A percentile compares a stretch with the other conserved stretches of the same genome.
Evolutionary conservation across 179 eudicot species (phyloP).

Genomic region (Beta macrorhiza): DNA sequence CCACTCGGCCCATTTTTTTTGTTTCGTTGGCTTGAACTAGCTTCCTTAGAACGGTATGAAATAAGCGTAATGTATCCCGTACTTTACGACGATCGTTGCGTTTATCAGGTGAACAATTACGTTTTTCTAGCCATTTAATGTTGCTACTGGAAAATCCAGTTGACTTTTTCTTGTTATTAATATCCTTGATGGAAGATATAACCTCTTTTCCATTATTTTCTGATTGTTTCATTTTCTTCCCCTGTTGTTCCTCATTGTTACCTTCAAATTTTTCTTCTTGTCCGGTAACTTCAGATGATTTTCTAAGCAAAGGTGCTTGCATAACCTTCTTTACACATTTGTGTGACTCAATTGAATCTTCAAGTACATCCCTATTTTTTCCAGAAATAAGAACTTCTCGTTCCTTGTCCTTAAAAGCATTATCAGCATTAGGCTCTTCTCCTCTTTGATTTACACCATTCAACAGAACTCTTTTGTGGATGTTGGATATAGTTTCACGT

Average conservation of each 20-base stretch:
- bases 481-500: constrained; percentile 10
- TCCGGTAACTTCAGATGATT: constrained; percentile 9
- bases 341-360: constrained; percentile 16
- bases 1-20: constrained; percentile 31
- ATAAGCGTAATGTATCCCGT: constrained; percentile 59
- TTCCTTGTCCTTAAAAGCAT: constrained; percentile 13
- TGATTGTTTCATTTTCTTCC: background rate
- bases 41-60: constrained; percentile 56
- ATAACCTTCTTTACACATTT: constrained; percentile 13
- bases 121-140: constrained; percentile 1
- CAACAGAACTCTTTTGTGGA: background rate
- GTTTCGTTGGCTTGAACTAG: constrained; percentile 60
- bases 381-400: constrained; percentile 20
- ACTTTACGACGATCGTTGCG: constrained; percentile 56
- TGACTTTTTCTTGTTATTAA: constrained; percentile 24
- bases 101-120: constrained; percentile 28
- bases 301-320: constrained; percentile 1
- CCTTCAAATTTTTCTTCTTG: constrained; percentile 7
- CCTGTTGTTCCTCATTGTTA: constrained; percentile 11
- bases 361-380: constrained; percentile 9
- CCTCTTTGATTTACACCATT: constrained; percentile 10
- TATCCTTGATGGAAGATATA: constrained; percentile 5
- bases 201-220: constrained; percentile 2
- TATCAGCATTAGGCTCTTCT: constrained; percentile 13
- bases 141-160: constrained; percentile 14